Evolutionary conservation across 2,329 filamentous ascomycete genomes (phyloP), one percentile per base, ranked within the genome.

Genomic region (Escovopsis sp.): DNA sequence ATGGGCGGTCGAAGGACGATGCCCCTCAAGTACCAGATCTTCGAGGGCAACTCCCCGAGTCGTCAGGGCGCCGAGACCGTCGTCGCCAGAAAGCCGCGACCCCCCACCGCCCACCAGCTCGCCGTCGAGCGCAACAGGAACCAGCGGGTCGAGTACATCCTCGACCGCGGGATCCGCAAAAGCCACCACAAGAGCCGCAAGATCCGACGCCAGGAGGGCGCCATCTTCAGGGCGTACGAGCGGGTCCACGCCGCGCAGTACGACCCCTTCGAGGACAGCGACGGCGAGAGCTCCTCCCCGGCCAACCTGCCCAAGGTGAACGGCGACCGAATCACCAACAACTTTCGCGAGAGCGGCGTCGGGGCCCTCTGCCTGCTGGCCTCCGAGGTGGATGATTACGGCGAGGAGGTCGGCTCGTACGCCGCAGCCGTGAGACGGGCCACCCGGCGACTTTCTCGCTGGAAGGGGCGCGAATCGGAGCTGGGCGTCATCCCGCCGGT

Each of bases 41-140:
- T 74, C 25, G 76, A 80, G 44, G 72, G 65, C 13, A 78, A 75
- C 0, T 79, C 76, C 2, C 76, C 76, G 7, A 72, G 65, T 35
- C 67, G 70, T 16, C 63, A 71, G 14, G 60, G 69, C 15, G 65
- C 72, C 12, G 76, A 79, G 43, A 67, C 68, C 12, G 67, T 73
- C n/a, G 63, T 69, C 32, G 65, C 68, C 15, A 65, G 74, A 43
- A 79, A 86, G 54, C 77, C 80, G 8, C 73, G 84, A 1, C 84
- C 84, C 3, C 74, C 85, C 0, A 91, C 84, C 0, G 81, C 83
- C 31, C 84, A 91, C 58, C 84, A 91, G 59, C 66, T 87, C 33
- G 84, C 84, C 0, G 81, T 91, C 1, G 83, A 87, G 57, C 74
- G 79, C 42, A 87, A 88, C 58, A 71, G 84, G 14, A 81, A 76